A percentile compares a stretch with the other conserved stretches of the same genome.
Evolutionary conservation across 1,284 basidiomycete species (phyloP).

Genomic region (Kwoniella shivajii): DNA sequence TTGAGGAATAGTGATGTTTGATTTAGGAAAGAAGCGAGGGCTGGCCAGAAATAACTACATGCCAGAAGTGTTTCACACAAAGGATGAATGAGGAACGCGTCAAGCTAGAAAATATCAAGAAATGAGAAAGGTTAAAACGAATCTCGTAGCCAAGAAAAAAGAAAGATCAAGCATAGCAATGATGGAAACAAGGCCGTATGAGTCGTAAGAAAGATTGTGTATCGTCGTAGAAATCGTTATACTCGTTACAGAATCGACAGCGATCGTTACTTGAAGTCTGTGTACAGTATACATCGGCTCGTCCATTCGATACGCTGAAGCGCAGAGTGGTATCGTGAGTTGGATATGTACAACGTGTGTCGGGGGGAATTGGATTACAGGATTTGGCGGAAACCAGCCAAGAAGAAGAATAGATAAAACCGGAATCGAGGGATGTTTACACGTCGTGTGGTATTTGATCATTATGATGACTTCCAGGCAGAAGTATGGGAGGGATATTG

Average conservation of each 20-base stretch:
- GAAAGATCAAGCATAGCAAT: neutral
- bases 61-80: neutral
- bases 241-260: slow-evolving; percentile 1
- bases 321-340: neutral
- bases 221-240: neutral
- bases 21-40: neutral
- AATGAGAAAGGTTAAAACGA: too few species aligned
- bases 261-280: neutral
- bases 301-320: neutral
- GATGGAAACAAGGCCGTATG: neutral
- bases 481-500: too few species aligned
- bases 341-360: neutral
- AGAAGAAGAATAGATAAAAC: too few species aligned
- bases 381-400: too few species aligned
- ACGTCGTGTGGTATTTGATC: too few species aligned
- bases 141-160: neutral
- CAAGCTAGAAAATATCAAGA: too few species aligned
- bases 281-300: neutral
- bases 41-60: slow-evolving; percentile 11
- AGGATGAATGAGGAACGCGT: neutral
- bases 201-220: neutral
- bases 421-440: too few species aligned
- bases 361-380: too few species aligned
- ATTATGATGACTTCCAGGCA: too few species aligned
- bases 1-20: neutral